Conservation (phyloP, 495 filamentous ascomycete genomes). For the Penicillium turbatum region DNA sequence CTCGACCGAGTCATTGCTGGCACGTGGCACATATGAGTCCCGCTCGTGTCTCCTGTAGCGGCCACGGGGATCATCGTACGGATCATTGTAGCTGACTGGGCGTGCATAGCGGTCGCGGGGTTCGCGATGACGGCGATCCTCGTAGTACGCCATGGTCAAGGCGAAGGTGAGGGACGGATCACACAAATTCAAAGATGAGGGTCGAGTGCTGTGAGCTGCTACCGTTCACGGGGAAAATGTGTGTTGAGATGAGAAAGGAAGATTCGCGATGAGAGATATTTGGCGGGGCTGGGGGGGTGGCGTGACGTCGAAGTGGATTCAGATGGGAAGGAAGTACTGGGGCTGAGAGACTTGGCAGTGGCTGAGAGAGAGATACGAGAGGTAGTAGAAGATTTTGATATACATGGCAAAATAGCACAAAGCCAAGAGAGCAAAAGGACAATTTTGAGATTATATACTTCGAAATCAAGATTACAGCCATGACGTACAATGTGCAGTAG, state of each 20-base stretch:
- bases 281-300: constrained; percentile 24
- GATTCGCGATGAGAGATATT: neutral
- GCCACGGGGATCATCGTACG: constrained; percentile 29
- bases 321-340: constrained; percentile 3
- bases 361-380: constrained; percentile 14
- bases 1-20: constrained; percentile 61
- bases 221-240: constrained; percentile 16
- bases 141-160: constrained; percentile 40
- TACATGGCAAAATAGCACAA: neutral
- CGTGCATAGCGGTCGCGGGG: constrained; percentile 33
- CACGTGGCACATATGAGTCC: constrained; percentile 51
- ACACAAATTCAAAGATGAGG: constrained; percentile 5
- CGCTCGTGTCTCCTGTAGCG: constrained; percentile 19
- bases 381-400: neutral
- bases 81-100: constrained; percentile 30
- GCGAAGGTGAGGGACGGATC: neutral
- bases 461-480: neutral
- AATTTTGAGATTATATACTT: constrained; percentile 1
- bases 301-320: constrained; percentile 23
- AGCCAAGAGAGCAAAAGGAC: neutral
- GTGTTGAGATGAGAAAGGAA: constrained; percentile 4
- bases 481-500: neutral
- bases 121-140: constrained; percentile 29
- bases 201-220: constrained; percentile 10
- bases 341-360: constrained; percentile 13